Evolutionary conservation across 257 asterid species (phyloP), one percentile per base, ranked within the genome.

Genomic region (Scutellaria minor): DNA sequence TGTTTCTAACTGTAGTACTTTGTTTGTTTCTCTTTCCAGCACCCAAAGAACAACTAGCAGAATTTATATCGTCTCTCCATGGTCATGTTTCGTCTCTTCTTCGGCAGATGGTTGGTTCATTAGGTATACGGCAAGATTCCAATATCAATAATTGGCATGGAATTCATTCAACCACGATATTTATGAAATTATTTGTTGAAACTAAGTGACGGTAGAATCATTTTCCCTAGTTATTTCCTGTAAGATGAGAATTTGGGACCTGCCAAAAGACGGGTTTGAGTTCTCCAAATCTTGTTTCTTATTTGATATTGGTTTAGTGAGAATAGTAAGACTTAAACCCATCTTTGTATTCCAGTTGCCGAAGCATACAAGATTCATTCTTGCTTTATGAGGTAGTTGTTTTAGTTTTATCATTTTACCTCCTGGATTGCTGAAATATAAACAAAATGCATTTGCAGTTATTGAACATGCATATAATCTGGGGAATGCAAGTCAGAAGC

Each of bases 401-500:
- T 59, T 56, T 46, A 46, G 57, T 41, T 56, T 56, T 51, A n/a
- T 63, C 27, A 51, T 65, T 24, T 54, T 37, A 72, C 42, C 35
- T 24, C n/a, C 31, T 11, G 24, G 9, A 70, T 79, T 64, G 74
- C 47, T 57, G 50, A 40, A 41, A 59, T 54, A 12, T 59, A 42
- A 55, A 41, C 64, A 24, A 0, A 68, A 3, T 68, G 56, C 69
- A 14, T 70, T 78, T 78, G 84, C 85, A 94, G 99, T 88, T 79
- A 75, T 92, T 76, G 97, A 92, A 71, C 97, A 90, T 71, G 99
- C 95, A 3, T 94, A 87, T 83, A 40, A 58, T 52, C 75, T 91
- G 90, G 98, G 97, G 72, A 91, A 82, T 80, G 89, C 96, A 64
- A 81, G 80, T 77, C 99, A 91, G 86, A 94, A 94, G 80, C 98